phyloP scores from a whole-genome alignment of 306 rosid species.

The Vigna angularis region DNA sequence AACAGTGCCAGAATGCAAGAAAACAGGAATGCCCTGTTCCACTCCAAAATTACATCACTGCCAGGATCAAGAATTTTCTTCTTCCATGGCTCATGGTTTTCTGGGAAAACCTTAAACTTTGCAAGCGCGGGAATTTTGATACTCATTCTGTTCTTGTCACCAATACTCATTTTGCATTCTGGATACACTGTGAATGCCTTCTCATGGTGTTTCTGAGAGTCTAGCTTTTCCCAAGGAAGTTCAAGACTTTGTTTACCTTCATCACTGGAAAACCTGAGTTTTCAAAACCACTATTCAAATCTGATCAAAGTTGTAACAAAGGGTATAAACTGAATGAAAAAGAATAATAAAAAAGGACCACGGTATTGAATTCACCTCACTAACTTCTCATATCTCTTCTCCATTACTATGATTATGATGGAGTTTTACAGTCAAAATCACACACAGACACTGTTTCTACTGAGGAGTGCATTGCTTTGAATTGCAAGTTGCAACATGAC shows the following conservation, averaged over 20 bases:
- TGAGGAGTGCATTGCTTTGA: constrained; percentile 28
- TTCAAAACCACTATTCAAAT: constrained; percentile 41
- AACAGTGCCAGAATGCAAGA: constrained; percentile 78
- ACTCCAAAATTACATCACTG: constrained; percentile 72
- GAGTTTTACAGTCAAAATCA: constrained; percentile 26
- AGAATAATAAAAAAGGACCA: background rate
- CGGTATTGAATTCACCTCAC: constrained; percentile 56
- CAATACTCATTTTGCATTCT: constrained; percentile 42
- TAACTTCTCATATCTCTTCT: constrained; percentile 64
- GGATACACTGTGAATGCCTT: constrained; percentile 53
- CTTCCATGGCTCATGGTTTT: constrained; percentile 55
- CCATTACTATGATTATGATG: constrained; percentile 54
- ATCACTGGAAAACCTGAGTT: constrained; percentile 57
- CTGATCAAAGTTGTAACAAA: background rate
- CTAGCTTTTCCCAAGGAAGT: constrained; percentile 54
- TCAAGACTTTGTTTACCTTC: constrained; percentile 54
- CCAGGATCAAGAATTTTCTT: constrained; percentile 83
- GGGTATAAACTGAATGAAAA: background rate
- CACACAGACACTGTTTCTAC: constrained; percentile 15
- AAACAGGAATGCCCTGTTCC: constrained; percentile 77
- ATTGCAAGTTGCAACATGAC: constrained; percentile 15
- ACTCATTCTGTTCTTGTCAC: constrained; percentile 46
- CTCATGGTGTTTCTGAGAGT: constrained; percentile 47
- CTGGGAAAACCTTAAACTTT: constrained; percentile 61
- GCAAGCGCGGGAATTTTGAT: constrained; percentile 46